Conservation (phyloP, 2,329 filamentous ascomycete species). For the Didymella sp. region DNA sequence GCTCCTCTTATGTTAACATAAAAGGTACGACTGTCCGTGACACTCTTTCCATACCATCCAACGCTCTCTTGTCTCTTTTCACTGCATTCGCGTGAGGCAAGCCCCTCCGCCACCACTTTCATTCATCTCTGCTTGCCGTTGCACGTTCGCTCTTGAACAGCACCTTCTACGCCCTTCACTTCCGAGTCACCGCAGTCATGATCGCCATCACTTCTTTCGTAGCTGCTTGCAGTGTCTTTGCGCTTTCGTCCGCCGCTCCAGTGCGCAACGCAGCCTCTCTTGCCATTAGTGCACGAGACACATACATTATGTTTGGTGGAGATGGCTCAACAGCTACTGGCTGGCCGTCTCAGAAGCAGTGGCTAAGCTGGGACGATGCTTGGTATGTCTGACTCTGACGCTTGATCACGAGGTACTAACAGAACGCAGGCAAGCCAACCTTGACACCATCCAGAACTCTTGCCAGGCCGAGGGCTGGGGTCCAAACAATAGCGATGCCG, state of each 20-base stretch:
- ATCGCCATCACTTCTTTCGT: constrained; percentile 27
- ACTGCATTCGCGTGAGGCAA: constrained; percentile 12
- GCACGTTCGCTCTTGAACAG: not conserved
- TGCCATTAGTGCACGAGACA: constrained; percentile 27
- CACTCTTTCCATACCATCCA: constrained; percentile 6
- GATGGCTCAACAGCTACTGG: constrained; percentile 46
- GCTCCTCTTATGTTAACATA: constrained; percentile 4
- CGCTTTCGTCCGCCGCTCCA: constrained; percentile 34
- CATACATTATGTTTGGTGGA: constrained; percentile 43
- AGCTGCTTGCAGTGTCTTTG: constrained; percentile 40
- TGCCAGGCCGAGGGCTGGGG: constrained; percentile 46
- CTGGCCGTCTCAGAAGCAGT: constrained; percentile 47
- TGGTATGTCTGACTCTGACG: constrained; percentile 27
- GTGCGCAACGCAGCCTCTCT: constrained; percentile 19
- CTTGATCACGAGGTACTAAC: constrained; percentile 7
- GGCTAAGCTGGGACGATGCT: constrained; percentile 48
- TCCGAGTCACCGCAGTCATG: constrained; percentile 20
- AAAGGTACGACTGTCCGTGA: constrained; percentile 9
- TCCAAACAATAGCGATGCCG: constrained; percentile 49
- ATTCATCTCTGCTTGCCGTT: constrained; percentile 4
- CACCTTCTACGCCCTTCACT: not conserved
- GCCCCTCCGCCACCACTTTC: constrained; percentile 13
- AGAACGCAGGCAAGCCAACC: constrained; percentile 42
- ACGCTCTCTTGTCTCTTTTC: constrained; percentile 8
- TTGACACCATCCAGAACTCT: constrained; percentile 44